Base-by-base conservation (phyloP, 371 early-diverging fungal genomes). In the Mucor ambiguus region DNA sequence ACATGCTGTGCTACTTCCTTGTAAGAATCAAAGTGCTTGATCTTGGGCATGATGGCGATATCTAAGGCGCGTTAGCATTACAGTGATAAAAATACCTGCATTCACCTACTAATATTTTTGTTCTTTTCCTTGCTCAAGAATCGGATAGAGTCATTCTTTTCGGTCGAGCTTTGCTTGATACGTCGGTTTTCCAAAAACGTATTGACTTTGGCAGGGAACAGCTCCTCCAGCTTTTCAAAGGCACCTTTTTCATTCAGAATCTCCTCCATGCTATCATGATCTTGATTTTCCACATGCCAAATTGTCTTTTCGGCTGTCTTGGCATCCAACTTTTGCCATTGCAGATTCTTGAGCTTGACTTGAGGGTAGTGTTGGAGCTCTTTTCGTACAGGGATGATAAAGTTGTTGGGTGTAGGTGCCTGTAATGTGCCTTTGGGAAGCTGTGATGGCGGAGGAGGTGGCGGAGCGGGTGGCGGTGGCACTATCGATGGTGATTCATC, bases 261-360 rank as follows among this genome's bases (percentile, higher is more conserved):
- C 4, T 76, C 74, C 68, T 82, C 79, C 22, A 79, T 38, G 3
- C 63, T 63, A 14, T 67, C 60, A n/a, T 78, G 73, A 3, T 76
- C 69, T 48, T 46, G 61, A 1, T 71, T 58, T 6, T 64, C 30
- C 9, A 69, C 18, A 18, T 63, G 38, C 82, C 82, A 82, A 12
- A 82, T 63, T 0, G 82, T 82, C 18, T 82, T 74, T 18, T 78
- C 70, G 0, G 71, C 64, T 10, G 62, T 26, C 8, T 63, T 67
- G 2, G 70, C 68, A 44, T 82, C 82, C 26, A 82, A 44, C 37
- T 82, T 82, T 29, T 82, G 78, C 79, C 79, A 79, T 56, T 82
- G 82, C 7, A 82, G 48, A 55, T 79, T 75, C 43, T 79, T 78
- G 7, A 82, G 69, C 26, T 82, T 79, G 11, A 75, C 63, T 43